Evolutionary conservation across 2,329 filamentous ascomycete species (phyloP).

Genomic region (Colletotrichum euphorbiae): DNA sequence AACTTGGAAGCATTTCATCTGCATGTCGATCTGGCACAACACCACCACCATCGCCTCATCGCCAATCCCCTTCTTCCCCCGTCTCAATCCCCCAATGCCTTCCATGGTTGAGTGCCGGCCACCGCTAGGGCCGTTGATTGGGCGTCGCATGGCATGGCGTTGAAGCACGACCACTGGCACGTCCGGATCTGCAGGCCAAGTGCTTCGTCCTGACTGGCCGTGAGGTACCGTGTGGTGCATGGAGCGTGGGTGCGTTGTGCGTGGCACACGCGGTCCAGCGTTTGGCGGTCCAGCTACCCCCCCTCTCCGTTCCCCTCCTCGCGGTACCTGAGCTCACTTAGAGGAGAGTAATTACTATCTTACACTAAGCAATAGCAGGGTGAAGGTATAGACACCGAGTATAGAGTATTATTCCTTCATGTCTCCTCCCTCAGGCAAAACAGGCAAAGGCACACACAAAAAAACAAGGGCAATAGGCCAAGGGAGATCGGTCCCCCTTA

Average conservation of each 20-base stretch:
- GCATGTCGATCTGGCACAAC: slow-evolving; percentile 8
- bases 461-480: not conserved
- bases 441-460: not conserved
- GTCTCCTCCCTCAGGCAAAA: not conserved
- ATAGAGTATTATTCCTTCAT: slow-evolving; percentile 1
- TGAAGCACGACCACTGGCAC: slow-evolving; percentile 32
- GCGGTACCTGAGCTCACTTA: not conserved
- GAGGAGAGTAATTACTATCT: no score
- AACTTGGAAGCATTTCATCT: not conserved
- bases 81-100: not conserved
- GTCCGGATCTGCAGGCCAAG: slow-evolving; percentile 30
- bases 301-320: not conserved
- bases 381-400: not conserved
- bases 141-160: slow-evolving; percentile 20
- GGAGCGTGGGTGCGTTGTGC: not conserved
- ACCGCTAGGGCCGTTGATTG: slow-evolving; percentile 33
- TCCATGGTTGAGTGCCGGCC: slow-evolving; percentile 9
- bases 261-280: not conserved
- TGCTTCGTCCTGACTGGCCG: slow-evolving; percentile 30
- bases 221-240: slow-evolving; percentile 2
- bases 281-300: not conserved
- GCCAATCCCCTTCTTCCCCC: not conserved
- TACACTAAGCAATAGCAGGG: no score
- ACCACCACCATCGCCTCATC: not conserved
- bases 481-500: slow-evolving; percentile 16